Evolutionary conservation across 345 rosid species (phyloP), one percentile per base, ranked within the genome.

Genomic region (Gossypium thurberi): DNA sequence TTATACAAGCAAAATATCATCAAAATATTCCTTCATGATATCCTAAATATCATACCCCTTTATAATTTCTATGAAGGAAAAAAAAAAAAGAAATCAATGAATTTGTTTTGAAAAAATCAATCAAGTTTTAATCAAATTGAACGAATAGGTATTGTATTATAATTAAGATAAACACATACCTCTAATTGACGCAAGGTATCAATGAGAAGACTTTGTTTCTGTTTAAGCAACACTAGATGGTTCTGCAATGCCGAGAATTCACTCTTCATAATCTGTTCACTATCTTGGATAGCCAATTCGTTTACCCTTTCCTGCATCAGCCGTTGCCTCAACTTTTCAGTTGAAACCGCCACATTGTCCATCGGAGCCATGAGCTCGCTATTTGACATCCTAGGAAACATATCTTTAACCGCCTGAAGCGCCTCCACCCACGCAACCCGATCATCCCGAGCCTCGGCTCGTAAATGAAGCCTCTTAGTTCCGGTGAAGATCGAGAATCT

Each of bases 351-450:
- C 66, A 87, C 78, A 71, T 85, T 82, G 37, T 85, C 85, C 15
- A 81, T 62, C 0, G 97, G 94, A 75, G 93, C 96, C 99, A 92
- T 88, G 77, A 95, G 78, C 73, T 95, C 99, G 37, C 96, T 84
- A 79, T 92, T 95, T 17, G 98, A 95, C 84, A 95, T 89, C 71
- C 98, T 85, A 20, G 99, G 99, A 71, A 92, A 95, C 97, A 95
- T 81, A 65, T 95, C 96, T 78, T 95, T 95, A 44, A 95, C 91
- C 5, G 98, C 98, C 81, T 85, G 90, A 74, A 95, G 76, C 21
- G 98, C 96, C 77, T 95, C 97, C 90, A 87, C 78, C 99, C 99
- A 95, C 1, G 87, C 81, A 18, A 78, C 69, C n/a, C 94, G 80
- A 78, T 95, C 97, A 20, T 95, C 99, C 28, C 84, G 81, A 17